Base-by-base conservation (phyloP, 2,329 filamentous ascomycete species). In the Fusarium lateritium region DNA sequence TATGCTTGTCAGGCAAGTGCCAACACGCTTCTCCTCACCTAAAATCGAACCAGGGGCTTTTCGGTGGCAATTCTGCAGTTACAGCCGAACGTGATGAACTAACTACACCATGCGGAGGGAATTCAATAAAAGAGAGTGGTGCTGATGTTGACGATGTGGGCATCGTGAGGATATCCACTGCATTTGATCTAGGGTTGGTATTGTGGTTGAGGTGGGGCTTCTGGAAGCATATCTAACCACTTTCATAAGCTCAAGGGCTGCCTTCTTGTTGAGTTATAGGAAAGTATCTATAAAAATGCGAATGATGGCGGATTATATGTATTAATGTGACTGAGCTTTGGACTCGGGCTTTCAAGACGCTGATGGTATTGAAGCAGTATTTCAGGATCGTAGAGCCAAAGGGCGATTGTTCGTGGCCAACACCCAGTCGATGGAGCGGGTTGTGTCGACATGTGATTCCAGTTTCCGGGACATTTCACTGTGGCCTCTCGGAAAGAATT, bases 1-100 rank as follows among this genome's bases (percentile, higher is more conserved):
- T 34, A 7, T 22, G 11, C 9, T 21, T 9, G 2, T 10, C 9
- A 7, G 22, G 28, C 28, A 62, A 57, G 43, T 46, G 33, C 28
- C 21, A 31, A 57, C 28, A 52, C 26, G 11, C 33, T 39, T 62
- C 56, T 55, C 44, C 39, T 45, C 44, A 60, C 38, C 61, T 28
- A 54, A 44, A 60, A 60, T 56, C 50, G 56, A 64, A 60, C 49
- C 46, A 52, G 39, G 44, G 50, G 43, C 61, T 49, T 55, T 63
- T 63, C 60, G 44, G 60, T 59, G 44, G 55, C 45, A 57, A 57
- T 51, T 50, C 36, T 19, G 8, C 60, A 63, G 49, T 55, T 55
- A 50, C 31, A 36, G 44, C 45, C 49, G 55, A 63, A 45, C 43
- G 60, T 59, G 47, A 59, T 54, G 22, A 63, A 45, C 42, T 31